Conservation (phyloP, 306 rosid genomes). For the Sicyos baderoa region DNA sequence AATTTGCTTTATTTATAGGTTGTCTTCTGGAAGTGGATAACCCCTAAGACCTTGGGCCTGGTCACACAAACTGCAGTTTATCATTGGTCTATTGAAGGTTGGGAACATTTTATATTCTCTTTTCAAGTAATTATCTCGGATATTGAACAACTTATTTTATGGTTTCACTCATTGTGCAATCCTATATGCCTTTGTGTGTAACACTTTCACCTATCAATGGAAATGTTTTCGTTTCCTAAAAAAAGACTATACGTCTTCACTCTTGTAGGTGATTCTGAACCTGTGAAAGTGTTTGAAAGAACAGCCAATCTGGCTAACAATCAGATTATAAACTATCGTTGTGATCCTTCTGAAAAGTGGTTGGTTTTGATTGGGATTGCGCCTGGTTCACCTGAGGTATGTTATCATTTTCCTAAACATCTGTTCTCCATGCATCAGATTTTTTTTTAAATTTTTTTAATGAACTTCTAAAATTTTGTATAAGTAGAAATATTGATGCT, state of each 20-base stretch:
- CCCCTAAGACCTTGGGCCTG: constrained; percentile 79
- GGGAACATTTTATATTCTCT: constrained; percentile 18
- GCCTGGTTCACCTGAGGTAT: constrained; percentile 97
- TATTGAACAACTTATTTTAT: background rate
- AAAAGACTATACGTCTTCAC: constrained; percentile 14
- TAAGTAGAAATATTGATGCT: background rate
- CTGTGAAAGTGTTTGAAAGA: constrained; percentile 88
- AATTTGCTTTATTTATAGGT: constrained; percentile 40
- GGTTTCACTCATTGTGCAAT: constrained; percentile 16
- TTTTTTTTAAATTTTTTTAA: no score
- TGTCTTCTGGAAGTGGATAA: constrained; percentile 98
- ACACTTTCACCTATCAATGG: no score
- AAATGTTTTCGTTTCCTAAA: no score
- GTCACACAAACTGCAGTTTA: constrained; percentile 89
- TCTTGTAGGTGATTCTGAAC: constrained; percentile 82
- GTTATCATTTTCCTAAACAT: constrained; percentile 21
- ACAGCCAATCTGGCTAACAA: constrained; percentile 88
- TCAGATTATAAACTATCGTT: constrained; percentile 95
- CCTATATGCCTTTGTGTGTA: constrained; percentile 9
- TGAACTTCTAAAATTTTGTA: background rate
- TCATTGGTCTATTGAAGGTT: constrained; percentile 98
- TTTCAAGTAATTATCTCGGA: background rate
- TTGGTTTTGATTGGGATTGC: constrained; percentile 98
- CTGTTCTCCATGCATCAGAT: no score
- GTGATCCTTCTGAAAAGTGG: constrained; percentile 97